Base-by-base conservation (phyloP, 768 basidiomycete species). In the Chiua virens region DNA sequence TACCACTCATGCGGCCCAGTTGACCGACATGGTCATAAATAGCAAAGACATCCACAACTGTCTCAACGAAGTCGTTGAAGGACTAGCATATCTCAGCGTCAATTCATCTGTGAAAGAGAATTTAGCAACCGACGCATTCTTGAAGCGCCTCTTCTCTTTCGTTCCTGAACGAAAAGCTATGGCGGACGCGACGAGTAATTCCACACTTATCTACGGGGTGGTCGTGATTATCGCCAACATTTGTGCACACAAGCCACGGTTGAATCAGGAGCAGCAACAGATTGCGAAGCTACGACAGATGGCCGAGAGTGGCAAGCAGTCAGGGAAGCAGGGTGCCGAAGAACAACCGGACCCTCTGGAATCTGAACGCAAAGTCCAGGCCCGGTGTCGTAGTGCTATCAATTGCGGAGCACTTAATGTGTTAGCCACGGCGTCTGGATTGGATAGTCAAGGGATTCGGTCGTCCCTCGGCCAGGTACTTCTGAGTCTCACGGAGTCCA, bases 201-300 rank as follows among this genome's bases (percentile, higher is more conserved):
- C 79, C 21, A 77, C 86, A 2, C 71, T 90, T 6, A 71, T 87
- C 28, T 98, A 89, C 56, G 95, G 95, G 7, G 67, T 92, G 38
- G 78, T 89, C 25, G 75, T 83, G 45, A 85, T 95, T 55, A 77
- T 92, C 42, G 71, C 78, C 54, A 94, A 97, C 63, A 65, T 97
- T 34, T 84, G 84, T 41, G 71, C 78, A 11, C 87, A 87, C 63
- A 83, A 79, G 45, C 86, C 87, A 8, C 80, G 76, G 13, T 72
- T 93, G 20, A 86, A 79, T 8, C 83, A 89, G 45, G 93, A 97
- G 66, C 86, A 96, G 62, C 75, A 77, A 27, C 92, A 97, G 62
- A 78, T 96, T 5, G 83, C 85, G 47, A 90, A 85, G 64, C 74
- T 98, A 35, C 81, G 82, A 57, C 76, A 75, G 43, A 89, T 98